Evolutionary conservation across 495 filamentous ascomycete genomes (phyloP).

Genomic region (Parathielavia appendiculata): DNA sequence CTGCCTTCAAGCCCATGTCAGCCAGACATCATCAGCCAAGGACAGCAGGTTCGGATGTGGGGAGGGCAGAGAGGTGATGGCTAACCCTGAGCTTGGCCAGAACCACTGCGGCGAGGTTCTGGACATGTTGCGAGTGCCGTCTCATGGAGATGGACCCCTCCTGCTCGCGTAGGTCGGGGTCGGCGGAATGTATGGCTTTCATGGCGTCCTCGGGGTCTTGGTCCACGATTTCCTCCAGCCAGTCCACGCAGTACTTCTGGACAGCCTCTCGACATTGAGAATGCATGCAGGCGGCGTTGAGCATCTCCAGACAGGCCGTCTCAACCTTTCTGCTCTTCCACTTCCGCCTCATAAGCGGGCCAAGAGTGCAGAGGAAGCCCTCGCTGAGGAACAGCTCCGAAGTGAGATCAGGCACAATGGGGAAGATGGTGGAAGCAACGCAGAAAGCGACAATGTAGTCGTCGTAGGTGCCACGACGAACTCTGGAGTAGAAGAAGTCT

Average conservation of each 20-base stretch:
- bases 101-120: conserved; percentile 73
- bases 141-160: conserved; percentile 45
- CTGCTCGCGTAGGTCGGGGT: conserved; percentile 33
- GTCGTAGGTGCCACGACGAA: conserved; percentile 49
- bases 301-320: conserved; percentile 73
- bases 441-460: conserved; percentile 76
- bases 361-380: conserved; percentile 67
- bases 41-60: conserved; percentile 13
- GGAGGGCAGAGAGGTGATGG: conserved; percentile 18
- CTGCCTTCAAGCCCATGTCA: conserved; percentile 51
- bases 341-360: conserved; percentile 64
- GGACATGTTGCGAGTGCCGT: conserved; percentile 47
- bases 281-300: conserved; percentile 86
- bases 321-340: conserved; percentile 75
- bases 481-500: conserved; percentile 55
- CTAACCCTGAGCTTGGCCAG: conserved; percentile 68
- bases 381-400: conserved; percentile 76
- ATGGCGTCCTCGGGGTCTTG: conserved; percentile 58
- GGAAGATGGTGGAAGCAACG: conserved; percentile 79
- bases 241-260: conserved; percentile 70
- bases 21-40: conserved; percentile 34
- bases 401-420: conserved; percentile 65
- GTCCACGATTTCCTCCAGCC: conserved; percentile 73
- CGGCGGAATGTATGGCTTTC: conserved; percentile 40
- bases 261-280: conserved; percentile 71